A percentile compares a stretch with the other conserved stretches of the same genome.
These are phyloP conservation scores for Berberis thunbergii DNA, from an alignment of 164 flowering plant species.

Conservation along the genomic window DNA sequence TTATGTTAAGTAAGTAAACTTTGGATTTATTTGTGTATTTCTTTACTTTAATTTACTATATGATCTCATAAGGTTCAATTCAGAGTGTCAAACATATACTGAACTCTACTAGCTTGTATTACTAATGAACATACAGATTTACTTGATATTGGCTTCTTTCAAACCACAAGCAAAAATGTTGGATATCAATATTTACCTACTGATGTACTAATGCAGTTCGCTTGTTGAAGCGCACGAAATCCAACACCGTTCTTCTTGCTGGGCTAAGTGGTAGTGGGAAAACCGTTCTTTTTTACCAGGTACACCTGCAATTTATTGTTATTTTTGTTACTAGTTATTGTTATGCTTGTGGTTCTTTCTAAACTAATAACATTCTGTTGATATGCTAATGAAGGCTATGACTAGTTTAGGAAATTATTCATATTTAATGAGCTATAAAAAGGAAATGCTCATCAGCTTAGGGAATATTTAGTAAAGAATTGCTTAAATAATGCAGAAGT, in stretches of 20 bases:
- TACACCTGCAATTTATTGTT: constrained; percentile 11
- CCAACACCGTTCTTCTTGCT: constrained; percentile 64
- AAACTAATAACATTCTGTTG: background rate
- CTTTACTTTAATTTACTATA: background rate
- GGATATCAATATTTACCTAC: background rate
- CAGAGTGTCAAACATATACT: too few species aligned
- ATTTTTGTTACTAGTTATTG: background rate
- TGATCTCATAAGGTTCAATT: background rate
- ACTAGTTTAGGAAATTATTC: too few species aligned
- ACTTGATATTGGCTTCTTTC: background rate
- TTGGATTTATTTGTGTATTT: background rate
- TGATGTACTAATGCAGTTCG: constrained; percentile 38
- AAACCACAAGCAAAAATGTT: too few species aligned
- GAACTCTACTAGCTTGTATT: too few species aligned
- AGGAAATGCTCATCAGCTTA: too few species aligned
- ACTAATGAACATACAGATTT: background rate
- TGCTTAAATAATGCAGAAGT: too few species aligned
- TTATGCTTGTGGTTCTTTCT: background rate
- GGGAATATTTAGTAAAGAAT: too few species aligned
- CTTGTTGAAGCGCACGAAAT: constrained; percentile 42
- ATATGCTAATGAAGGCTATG: background rate
- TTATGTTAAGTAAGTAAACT: constrained; percentile 27
- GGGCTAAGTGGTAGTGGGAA: constrained; percentile 93
- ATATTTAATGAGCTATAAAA: too few species aligned
- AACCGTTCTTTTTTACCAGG: constrained; percentile 79